A percentile compares a stretch with the other conserved stretches of the same genome.
phyloP scores from a whole-genome alignment of 2,329 filamentous ascomycete species.

The Metarhizium sp. region DNA sequence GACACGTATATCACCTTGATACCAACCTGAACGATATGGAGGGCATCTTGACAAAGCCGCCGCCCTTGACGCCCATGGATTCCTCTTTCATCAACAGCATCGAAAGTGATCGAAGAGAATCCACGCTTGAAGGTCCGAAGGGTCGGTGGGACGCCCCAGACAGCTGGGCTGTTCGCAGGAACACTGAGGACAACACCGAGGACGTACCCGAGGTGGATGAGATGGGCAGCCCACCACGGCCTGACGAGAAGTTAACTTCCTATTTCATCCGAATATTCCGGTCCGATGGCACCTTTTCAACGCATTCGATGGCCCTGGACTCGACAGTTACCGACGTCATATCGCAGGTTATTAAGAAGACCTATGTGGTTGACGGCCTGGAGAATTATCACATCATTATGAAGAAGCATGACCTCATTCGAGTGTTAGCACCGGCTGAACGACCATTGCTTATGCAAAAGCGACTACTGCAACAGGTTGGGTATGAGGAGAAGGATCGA shows the following conservation, averaged over 20 bases:
- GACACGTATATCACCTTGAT: constrained; percentile 67
- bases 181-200: constrained; percentile 53
- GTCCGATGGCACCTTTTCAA: constrained; percentile 88
- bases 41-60: constrained; percentile 69
- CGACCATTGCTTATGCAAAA: constrained; percentile 88
- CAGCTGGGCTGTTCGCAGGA: constrained; percentile 85
- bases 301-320: constrained; percentile 74
- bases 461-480: constrained; percentile 78
- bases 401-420: constrained; percentile 81
- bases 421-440: constrained; percentile 70
- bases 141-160: constrained; percentile 88
- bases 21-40: constrained; percentile 87
- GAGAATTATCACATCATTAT: constrained; percentile 95
- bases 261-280: constrained; percentile 96
- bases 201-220: constrained; percentile 57
- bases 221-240: constrained; percentile 52
- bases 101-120: constrained; percentile 32
- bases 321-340: constrained; percentile 82
- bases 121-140: constrained; percentile 26
- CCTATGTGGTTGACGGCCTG: constrained; percentile 78
- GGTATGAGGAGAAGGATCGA: constrained; percentile 76
- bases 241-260: constrained; percentile 64
- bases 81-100: constrained; percentile 36
- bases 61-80: constrained; percentile 63
- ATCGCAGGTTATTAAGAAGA: constrained; percentile 87